Conservation (phyloP, 208 protist species). For the Trichomonas gallinae region DNA sequence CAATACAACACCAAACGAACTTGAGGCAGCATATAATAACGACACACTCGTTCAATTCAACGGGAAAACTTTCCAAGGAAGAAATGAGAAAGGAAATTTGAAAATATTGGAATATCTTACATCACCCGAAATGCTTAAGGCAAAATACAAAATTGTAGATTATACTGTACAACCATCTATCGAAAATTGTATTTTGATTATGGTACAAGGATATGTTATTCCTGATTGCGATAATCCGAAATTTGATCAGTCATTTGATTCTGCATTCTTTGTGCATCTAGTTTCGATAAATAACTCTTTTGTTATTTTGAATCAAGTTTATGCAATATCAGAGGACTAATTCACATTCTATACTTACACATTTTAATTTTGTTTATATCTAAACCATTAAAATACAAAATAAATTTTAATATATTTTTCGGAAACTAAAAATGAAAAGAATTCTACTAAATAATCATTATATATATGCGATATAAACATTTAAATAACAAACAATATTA, state of each 20-base stretch:
- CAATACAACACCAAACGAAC: background rate
- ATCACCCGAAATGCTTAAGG: background rate
- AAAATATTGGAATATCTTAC: background rate
- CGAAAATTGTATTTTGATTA: background rate
- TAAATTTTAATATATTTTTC: too few species aligned
- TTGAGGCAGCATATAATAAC: background rate
- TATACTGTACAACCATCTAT: background rate
- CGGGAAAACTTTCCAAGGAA: background rate
- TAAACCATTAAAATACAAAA: too few species aligned
- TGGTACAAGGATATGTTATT: background rate
- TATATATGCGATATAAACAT: too few species aligned
- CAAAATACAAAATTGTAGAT: background rate
- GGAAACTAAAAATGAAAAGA: too few species aligned
- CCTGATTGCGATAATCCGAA: background rate
- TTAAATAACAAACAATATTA: too few species aligned
- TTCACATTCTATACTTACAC: too few species aligned
- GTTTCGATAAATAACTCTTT: background rate
- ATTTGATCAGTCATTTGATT: background rate
- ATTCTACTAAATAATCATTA: too few species aligned
- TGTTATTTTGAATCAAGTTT: background rate
- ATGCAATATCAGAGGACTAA: background rate
- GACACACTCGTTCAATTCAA: background rate
- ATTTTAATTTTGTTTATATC: too few species aligned
- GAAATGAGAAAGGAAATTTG: background rate
- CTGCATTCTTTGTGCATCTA: background rate